These are phyloP conservation scores for Guyanaporus albipodus DNA, from an alignment of 768 basidiomycete species.

Conservation along the genomic window DNA sequence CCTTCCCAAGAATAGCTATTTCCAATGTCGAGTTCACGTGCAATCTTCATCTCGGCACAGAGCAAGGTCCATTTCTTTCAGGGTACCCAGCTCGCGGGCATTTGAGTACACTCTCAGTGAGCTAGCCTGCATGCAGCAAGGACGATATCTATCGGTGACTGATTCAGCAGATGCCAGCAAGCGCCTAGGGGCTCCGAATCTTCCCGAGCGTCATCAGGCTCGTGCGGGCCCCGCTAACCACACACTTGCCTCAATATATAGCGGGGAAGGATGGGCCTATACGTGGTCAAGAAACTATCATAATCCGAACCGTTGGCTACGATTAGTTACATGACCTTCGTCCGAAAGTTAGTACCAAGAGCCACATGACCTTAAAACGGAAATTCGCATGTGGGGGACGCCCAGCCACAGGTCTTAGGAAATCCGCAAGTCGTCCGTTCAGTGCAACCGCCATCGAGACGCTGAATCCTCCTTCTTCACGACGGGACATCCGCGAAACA, in stretches of 20 bases:
- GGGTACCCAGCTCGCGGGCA: neutral
- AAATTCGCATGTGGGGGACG: slow-evolving; percentile 22
- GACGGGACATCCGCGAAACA: neutral
- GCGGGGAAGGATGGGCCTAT: too few relatives aligned
- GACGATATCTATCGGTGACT: too few relatives aligned
- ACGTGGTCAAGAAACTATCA: too few relatives aligned
- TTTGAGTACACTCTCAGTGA: too few relatives aligned
- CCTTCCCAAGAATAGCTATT: slow-evolving; percentile 16
- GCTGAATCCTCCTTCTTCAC: neutral
- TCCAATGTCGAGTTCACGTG: slow-evolving; percentile 18
- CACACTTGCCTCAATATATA: too few relatives aligned
- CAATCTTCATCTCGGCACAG: slow-evolving; percentile 3
- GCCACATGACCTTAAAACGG: slow-evolving; percentile 25
- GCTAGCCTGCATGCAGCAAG: too few relatives aligned
- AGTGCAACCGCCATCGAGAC: slow-evolving; percentile 14
- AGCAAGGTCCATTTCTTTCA: neutral
- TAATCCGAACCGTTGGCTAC: too few relatives aligned
- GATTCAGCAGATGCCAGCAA: too few relatives aligned
- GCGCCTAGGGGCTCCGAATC: neutral
- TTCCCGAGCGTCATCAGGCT: too few relatives aligned
- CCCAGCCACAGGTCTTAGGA: slow-evolving; percentile 28
- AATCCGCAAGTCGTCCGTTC: slow-evolving; percentile 16
- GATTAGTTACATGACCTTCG: too few relatives aligned
- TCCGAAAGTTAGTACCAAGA: too few relatives aligned
- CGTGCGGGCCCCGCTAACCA: too few relatives aligned